phyloP scores from a whole-genome alignment of 139 green algal species.

The Micractinium conductrix region DNA sequence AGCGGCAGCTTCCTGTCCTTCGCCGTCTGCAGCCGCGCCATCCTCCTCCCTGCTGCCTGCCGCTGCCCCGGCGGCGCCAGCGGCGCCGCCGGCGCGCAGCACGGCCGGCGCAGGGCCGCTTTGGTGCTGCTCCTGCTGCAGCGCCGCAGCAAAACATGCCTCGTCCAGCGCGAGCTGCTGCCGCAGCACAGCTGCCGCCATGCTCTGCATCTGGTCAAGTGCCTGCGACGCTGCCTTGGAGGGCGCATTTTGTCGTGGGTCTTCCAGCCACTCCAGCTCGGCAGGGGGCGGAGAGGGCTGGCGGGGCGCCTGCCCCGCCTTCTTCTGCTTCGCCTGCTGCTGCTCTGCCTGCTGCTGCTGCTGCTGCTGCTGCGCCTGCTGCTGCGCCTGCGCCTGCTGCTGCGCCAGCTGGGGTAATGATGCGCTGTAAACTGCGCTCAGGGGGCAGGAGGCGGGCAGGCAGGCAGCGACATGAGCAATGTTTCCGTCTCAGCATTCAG shows the following conservation, averaged over 20 bases:
- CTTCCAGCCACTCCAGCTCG: slow-evolving; percentile 12
- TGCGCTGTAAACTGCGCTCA: too few relatives aligned
- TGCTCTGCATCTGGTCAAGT: neutral
- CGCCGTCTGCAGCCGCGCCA: neutral
- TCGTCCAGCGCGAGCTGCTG: slow-evolving; percentile 3
- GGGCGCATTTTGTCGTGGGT: neutral
- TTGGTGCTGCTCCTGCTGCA: neutral
- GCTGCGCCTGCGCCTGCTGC: neutral
- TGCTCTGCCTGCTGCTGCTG: neutral
- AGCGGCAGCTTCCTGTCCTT: too few relatives aligned
- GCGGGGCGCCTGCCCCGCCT: neutral
- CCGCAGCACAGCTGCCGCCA: neutral
- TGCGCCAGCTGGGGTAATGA: too few relatives aligned
- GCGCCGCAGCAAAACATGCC: neutral
- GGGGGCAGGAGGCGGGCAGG: too few relatives aligned
- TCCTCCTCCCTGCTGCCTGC: neutral
- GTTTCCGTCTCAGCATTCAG: too few relatives aligned
- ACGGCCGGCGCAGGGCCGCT: neutral
- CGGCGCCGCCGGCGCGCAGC: too few relatives aligned
- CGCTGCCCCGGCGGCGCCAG: neutral
- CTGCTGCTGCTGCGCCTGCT: neutral
- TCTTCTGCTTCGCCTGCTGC: neutral
- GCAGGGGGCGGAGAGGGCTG: neutral
- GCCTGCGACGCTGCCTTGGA: neutral
- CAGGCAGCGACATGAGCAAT: neutral